Conservation (phyloP, 2,329 filamentous ascomycete species). For the Exophiala viscosa region DNA sequence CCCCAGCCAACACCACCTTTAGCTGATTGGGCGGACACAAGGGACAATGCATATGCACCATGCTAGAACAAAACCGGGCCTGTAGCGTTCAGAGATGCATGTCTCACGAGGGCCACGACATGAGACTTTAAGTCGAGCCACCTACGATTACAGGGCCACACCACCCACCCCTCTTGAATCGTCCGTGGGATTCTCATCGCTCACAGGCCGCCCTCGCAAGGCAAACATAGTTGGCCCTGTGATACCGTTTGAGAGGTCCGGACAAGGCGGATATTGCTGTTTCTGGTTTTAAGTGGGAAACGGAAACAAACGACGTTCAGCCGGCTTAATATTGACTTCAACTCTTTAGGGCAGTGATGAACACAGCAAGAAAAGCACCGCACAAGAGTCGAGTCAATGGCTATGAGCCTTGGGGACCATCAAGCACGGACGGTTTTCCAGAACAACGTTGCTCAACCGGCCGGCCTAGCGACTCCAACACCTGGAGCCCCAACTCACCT, state of each 20-base stretch:
- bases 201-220: conserved; percentile 17
- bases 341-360: conserved; percentile 23
- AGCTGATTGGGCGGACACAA: conserved; percentile 19
- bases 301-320: conserved; percentile 5
- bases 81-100: conserved; percentile 19
- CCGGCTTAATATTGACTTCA: conserved; percentile 13
- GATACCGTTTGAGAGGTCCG: neutral
- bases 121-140: conserved; percentile 9
- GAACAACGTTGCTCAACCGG: conserved; percentile 15
- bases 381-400: conserved; percentile 20
- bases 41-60: conserved; percentile 20
- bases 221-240: conserved; percentile 14
- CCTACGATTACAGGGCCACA: conserved; percentile 6
- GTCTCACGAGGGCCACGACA: conserved; percentile 20
- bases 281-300: conserved; percentile 3
- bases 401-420: conserved; percentile 16
- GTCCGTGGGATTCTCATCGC: conserved; percentile 3
- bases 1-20: conserved; percentile 1
- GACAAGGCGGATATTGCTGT: neutral
- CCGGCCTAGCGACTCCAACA: conserved; percentile 2
- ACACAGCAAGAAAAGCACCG: conserved; percentile 6
- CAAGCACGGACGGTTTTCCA: conserved; percentile 14
- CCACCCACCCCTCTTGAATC: conserved; percentile 15
- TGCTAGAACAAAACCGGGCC: conserved; percentile 11
- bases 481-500: conserved; percentile 12